Percentiles rank a stretch among this genome's conserved stretches.
These are phyloP conservation scores for Solanum chmielewskii DNA, from an alignment of 257 asterid species.

Conservation along the genomic window DNA sequence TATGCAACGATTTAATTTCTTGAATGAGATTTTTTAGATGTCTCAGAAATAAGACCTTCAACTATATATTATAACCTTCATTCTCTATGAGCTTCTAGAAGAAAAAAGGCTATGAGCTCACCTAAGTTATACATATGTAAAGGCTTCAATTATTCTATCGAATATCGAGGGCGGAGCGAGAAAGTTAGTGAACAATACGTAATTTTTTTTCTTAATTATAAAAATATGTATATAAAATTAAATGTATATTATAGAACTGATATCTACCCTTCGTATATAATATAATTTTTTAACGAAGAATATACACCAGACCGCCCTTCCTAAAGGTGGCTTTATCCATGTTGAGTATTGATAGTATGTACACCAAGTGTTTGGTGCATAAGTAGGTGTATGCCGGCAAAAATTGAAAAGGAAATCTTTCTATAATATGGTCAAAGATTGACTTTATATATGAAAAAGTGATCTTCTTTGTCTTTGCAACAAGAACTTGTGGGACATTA, in stretches of 20 bases:
- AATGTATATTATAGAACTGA: too few relatives aligned
- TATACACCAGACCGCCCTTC: not conserved
- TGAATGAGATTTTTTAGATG: not conserved
- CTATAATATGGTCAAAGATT: not conserved
- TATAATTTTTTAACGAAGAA: too few relatives aligned
- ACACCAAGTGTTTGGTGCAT: not conserved
- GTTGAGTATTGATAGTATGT: not conserved
- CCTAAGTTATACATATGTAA: not conserved
- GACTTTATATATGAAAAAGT: not conserved
- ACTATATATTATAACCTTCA: not conserved
- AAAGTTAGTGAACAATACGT: too few relatives aligned
- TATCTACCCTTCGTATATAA: not conserved
- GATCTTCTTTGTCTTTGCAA: not conserved
- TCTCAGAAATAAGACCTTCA: not conserved
- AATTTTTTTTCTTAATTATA: too few relatives aligned
- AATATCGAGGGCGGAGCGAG: too few relatives aligned
- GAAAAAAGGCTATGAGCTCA: not conserved
- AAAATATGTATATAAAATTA: too few relatives aligned
- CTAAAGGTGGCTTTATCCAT: too few relatives aligned
- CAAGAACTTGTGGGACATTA: not conserved
- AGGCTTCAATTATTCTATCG: not conserved
- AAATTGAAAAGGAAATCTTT: not conserved
- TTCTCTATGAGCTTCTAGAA: not conserved
- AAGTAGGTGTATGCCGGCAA: not conserved
- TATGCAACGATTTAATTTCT: not conserved